Conservation (phyloP, 31 red algal genomes). For the Odonthalia washingtoniensis region DNA sequence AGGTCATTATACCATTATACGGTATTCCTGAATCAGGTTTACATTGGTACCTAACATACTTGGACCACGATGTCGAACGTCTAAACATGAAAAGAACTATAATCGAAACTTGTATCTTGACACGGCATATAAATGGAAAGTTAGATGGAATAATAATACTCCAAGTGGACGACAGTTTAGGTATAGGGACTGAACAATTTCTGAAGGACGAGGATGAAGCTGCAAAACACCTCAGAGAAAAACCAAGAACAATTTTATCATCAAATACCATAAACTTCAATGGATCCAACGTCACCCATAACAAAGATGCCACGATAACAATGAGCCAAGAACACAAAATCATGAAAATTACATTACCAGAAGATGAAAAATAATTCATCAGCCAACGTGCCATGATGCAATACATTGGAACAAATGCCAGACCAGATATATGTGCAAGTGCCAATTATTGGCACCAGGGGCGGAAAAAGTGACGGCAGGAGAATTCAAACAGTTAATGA, state of each 20-base stretch:
- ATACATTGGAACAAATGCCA: background rate
- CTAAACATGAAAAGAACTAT: conserved; percentile 7
- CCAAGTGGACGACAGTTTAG: background rate
- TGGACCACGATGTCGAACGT: background rate
- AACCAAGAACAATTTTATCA: no score
- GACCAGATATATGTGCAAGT: background rate
- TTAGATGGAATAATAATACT: background rate
- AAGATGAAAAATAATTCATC: no score
- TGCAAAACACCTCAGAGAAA: no score
- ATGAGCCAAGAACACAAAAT: no score
- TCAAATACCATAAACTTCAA: no score
- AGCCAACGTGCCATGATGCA: background rate
- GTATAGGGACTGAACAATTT: no score
- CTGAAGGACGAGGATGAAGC: no score
- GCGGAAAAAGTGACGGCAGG: background rate
- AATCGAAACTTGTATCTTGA: background rate
- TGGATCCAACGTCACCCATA: no score
- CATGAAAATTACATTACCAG: no score
- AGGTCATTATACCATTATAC: background rate
- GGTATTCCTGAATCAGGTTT: background rate
- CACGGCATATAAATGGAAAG: background rate
- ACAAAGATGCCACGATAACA: no score
- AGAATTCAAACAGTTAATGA: background rate
- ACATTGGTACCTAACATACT: conserved; percentile 2
- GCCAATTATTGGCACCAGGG: background rate